Evolutionary conservation across 768 basidiomycete genomes (phyloP).

Genomic region (Hericium erinaceus): DNA sequence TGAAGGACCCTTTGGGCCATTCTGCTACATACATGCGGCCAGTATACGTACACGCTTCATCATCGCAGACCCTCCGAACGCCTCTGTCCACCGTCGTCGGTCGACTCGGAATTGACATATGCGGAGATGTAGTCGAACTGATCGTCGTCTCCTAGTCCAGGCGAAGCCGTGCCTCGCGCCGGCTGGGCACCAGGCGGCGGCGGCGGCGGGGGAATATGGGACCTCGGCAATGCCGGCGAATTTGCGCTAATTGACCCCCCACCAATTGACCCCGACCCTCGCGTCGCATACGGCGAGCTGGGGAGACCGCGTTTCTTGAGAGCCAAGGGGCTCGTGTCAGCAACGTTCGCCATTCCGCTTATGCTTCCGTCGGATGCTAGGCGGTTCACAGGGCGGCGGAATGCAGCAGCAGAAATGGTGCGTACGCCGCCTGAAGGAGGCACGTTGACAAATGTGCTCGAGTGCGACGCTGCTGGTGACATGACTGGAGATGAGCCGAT

Average conservation of each 20-base stretch:
- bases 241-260: conserved; percentile 1
- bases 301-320: conserved; percentile 41
- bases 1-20: no score
- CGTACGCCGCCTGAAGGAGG: conserved; percentile 29
- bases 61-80: no score
- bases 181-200: conserved; percentile 7
- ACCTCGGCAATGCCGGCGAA: conserved; percentile 9
- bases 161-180: background rate
- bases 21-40: no score
- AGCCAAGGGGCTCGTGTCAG: conserved; percentile 39
- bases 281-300: conserved; percentile 30
- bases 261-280: background rate
- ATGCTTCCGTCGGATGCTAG: conserved; percentile 17
- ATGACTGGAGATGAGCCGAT: conserved; percentile 4
- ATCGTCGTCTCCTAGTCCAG: conserved; percentile 32
- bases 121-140: conserved; percentile 52
- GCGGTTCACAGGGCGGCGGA: conserved; percentile 42
- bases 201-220: background rate
- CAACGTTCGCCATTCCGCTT: conserved; percentile 11
- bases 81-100: conserved; percentile 7
- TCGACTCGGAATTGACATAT: conserved; percentile 26
- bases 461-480: conserved; percentile 19
- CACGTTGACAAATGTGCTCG: conserved; percentile 17
- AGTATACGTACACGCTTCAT: background rate
- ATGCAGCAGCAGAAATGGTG: conserved; percentile 71